These are phyloP conservation scores for Carex sylvatica DNA, from an alignment of 202 grass and related monocot species.

Conservation along the genomic window DNA sequence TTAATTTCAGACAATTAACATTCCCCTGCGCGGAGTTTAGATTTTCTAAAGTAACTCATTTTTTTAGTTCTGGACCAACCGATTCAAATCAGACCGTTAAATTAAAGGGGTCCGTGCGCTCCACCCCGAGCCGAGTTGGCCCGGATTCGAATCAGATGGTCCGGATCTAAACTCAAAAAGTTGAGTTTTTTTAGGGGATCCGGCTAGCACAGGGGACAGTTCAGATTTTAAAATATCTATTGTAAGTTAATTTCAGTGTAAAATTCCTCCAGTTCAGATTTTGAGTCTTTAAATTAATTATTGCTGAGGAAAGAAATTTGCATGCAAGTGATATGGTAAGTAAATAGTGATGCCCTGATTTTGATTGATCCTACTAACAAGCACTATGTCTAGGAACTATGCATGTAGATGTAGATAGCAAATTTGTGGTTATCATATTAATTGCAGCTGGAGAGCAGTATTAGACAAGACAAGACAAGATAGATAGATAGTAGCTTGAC, in stretches of 20 bases:
- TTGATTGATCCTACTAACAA: background rate
- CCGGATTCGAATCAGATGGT: no score
- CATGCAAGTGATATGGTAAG: background rate
- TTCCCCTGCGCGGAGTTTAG: no score
- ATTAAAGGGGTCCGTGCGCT: no score
- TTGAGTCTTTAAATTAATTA: background rate
- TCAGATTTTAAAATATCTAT: background rate
- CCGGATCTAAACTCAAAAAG: no score
- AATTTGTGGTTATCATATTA: background rate
- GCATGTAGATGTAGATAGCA: background rate
- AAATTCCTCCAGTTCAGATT: background rate
- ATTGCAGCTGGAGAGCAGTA: background rate
- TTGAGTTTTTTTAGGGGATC: no score
- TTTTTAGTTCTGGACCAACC: no score
- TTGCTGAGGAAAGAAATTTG: background rate
- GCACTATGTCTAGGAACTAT: background rate
- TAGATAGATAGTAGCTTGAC: background rate
- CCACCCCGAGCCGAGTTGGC: no score
- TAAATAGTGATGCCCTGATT: background rate
- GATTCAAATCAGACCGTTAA: no score
- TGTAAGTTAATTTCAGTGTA: background rate
- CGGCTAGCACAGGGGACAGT: no score
- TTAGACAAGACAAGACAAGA: constrained; percentile 1
- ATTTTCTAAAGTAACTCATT: no score
- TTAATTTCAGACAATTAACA: no score